Evolutionary conservation across 352 stramenopile genomes (phyloP), one percentile per base, ranked within the genome.

Genomic region (Phytophthora chlamydospora): DNA sequence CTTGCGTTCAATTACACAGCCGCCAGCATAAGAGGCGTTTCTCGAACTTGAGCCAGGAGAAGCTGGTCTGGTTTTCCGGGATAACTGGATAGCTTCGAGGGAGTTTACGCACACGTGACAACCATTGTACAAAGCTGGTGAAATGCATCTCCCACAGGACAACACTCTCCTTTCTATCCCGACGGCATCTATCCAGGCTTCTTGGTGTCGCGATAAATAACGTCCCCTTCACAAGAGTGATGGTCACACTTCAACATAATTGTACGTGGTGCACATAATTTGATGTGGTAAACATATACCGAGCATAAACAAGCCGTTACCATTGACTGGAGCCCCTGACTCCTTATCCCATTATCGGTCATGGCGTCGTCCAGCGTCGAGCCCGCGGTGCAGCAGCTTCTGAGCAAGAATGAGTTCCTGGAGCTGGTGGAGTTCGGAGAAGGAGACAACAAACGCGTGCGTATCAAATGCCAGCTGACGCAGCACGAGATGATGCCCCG

Each of bases 401-500:
- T 91, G 27, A 45, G 19, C 29, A 45, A 78, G 34, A 64, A 91
- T 55, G 65, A 79, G 44, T 87, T 81, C 66, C 56, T 91, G 49
- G 75, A 88, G 62, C 27, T 80, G 2, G 60, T 88, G 27, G 72
- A 83, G 62, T 64, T 54, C 0, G 77, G 68, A 27, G 73, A 88
- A 12, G 71, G 69, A 14, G 77, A 83, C 3, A 32, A 62, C 13
- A 78, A 77, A 56, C 79, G 76, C 32, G 61, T 80, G 56, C 85
- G 85, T 54, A 58, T 94, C 21, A 83, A 81, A 33, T 96, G 88
- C 66, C 72, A 77, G 19, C 46, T 93, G 57, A 91, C 84, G 50
- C 73, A 82, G 62, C 88, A 96, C 66, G 88, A 96, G 59, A 86
- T 96, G 75, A 48, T 90, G 33, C 80, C 79, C 32, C 72, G 71